Evolutionary conservation across 176 grass and related monocot genomes (phyloP).

Genomic region (Aegilops tauschii): DNA sequence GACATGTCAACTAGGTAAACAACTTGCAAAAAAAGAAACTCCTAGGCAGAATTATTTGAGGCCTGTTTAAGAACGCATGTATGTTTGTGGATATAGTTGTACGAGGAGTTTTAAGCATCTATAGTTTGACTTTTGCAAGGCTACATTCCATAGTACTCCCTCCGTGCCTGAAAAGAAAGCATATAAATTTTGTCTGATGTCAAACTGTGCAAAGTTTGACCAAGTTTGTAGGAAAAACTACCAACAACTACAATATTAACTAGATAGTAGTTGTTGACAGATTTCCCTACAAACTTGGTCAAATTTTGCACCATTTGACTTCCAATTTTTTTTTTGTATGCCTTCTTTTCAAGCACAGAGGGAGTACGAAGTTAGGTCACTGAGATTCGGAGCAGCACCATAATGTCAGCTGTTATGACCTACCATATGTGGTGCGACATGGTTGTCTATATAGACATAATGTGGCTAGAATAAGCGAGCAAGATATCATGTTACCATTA

Average conservation of each 20-base stretch:
- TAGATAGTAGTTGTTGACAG: no score
- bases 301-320: no score
- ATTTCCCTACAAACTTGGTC: no score
- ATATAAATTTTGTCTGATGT: no score
- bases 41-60: not conserved
- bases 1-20: not conserved
- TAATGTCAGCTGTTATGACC: not conserved
- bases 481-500: not conserved
- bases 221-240: no score
- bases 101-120: not conserved
- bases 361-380: not conserved
- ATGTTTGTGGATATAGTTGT: not conserved
- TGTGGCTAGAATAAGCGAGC: not conserved
- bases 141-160: not conserved
- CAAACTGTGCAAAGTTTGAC: no score
- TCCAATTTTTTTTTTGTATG: no score
- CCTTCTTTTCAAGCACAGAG: no score
- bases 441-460: not conserved
- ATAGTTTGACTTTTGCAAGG: conserved; percentile 4
- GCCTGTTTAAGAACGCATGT: not conserved
- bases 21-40: not conserved
- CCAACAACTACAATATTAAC: no score
- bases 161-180: no score
- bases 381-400: not conserved
- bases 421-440: not conserved